Percentiles rank a stretch among this genome's conserved stretches.
These are phyloP conservation scores for Spatholobus suberectus DNA, from an alignment of 306 rosid genomes.

Conservation along the genomic window DNA sequence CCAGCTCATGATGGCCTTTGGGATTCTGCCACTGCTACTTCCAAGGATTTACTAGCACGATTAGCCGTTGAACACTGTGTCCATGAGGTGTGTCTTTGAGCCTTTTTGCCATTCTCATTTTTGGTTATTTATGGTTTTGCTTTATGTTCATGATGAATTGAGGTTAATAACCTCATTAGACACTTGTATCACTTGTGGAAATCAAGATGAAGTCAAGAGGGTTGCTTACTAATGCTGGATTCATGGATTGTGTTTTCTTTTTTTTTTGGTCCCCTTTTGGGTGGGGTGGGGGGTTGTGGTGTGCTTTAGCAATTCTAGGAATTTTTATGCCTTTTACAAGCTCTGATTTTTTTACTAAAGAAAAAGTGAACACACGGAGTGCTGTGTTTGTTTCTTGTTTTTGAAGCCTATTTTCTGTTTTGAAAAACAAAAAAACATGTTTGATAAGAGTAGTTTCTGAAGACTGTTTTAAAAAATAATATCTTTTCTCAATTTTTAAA, in stretches of 20 bases:
- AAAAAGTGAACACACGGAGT: background rate
- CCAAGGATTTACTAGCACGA: slow-evolving; percentile 76
- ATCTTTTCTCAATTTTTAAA: background rate
- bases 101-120: slow-evolving; percentile 1
- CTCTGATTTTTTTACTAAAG: background rate
- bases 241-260: background rate
- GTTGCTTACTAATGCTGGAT: background rate
- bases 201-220: slow-evolving; percentile 7
- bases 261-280: too few relatives aligned
- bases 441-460: background rate
- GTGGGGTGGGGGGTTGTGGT: background rate
- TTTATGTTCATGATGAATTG: slow-evolving; percentile 27
- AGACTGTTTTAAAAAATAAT: background rate
- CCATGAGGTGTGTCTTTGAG: slow-evolving; percentile 67
- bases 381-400: background rate
- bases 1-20: slow-evolving; percentile 89
- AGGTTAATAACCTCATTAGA: background rate
- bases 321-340: background rate
- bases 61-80: slow-evolving; percentile 89
- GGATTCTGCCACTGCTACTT: slow-evolving; percentile 87
- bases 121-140: slow-evolving; percentile 26
- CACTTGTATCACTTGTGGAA: background rate
- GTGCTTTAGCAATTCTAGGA: slow-evolving; percentile 1
- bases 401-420: background rate
- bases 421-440: background rate